Evolutionary conservation across 2,329 filamentous ascomycete genomes (phyloP).

Genomic region (Polytolypa hystricis): DNA sequence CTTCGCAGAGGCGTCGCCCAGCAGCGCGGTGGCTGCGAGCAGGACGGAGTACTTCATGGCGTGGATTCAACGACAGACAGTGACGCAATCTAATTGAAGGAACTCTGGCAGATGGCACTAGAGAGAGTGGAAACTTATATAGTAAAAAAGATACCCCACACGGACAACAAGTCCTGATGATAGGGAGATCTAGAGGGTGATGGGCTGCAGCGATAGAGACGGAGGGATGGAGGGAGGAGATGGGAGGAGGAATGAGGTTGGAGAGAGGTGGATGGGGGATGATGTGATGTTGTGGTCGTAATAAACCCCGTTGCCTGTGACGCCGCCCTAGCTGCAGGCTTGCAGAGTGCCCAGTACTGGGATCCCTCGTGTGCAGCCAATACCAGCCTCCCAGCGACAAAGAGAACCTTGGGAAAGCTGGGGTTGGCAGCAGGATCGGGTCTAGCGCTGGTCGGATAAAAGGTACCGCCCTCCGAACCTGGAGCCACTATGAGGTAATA

Average conservation of each 20-base stretch:
- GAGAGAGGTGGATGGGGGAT: background rate
- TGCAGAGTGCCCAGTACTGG: too few species aligned
- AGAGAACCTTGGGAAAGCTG: too few species aligned
- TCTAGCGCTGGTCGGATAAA: too few species aligned
- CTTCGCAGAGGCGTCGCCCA: constrained; percentile 71
- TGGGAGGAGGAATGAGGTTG: background rate
- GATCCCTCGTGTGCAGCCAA: too few species aligned
- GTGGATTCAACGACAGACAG: constrained; percentile 7
- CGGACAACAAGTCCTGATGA: background rate
- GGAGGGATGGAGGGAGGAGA: constrained; percentile 1
- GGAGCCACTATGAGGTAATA: too few species aligned
- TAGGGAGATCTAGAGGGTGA: background rate
- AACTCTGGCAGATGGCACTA: too few species aligned
- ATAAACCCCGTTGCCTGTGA: too few species aligned
- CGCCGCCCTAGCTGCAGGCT: too few species aligned
- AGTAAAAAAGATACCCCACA: background rate
- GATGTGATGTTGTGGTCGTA: background rate
- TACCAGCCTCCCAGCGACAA: too few species aligned
- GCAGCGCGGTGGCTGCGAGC: constrained; percentile 65
- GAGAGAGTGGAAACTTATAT: too few species aligned
- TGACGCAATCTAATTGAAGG: constrained; percentile 1
- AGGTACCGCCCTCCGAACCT: too few species aligned
- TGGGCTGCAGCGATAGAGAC: background rate
- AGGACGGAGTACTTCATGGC: constrained; percentile 79
- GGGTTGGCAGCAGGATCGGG: too few species aligned